Evolutionary conservation across 768 basidiomycete species (phyloP).

Genomic region (Chlorophyllum brunneum): DNA sequence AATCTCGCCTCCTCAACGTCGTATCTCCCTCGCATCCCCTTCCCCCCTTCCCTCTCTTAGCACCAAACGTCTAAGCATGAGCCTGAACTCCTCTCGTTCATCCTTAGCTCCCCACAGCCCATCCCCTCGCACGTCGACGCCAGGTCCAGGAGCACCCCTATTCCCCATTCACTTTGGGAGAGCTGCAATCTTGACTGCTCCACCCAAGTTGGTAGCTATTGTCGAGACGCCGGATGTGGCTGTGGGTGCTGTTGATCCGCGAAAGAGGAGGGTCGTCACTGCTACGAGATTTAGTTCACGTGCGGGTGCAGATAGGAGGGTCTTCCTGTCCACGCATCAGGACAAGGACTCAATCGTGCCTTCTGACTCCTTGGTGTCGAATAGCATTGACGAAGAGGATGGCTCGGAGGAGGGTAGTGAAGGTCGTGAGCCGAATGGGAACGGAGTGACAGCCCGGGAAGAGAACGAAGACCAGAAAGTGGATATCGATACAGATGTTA

Average conservation of each 20-base stretch:
- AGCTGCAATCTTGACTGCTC: constrained; percentile 74
- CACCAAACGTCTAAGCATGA: constrained; percentile 41
- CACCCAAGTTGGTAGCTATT: constrained; percentile 78
- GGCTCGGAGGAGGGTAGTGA: constrained; percentile 13
- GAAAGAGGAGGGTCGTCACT: constrained; percentile 80
- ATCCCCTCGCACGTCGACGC: constrained; percentile 39
- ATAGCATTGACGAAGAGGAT: too few species aligned
- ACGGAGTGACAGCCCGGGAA: constrained; percentile 16
- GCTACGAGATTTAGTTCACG: constrained; percentile 86
- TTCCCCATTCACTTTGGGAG: constrained; percentile 57
- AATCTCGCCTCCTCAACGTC: constrained; percentile 36
- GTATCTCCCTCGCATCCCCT: constrained; percentile 26
- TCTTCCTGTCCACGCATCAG: constrained; percentile 80
- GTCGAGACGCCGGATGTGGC: constrained; percentile 87
- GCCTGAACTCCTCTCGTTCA: constrained; percentile 34
- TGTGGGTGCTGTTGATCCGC: constrained; percentile 84
- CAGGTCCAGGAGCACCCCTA: constrained; percentile 27
- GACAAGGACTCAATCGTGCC: constrained; percentile 38
- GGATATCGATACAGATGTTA: constrained; percentile 62
- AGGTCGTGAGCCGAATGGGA: constrained; percentile 21
- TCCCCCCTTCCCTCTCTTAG: constrained; percentile 22
- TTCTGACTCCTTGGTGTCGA: too few species aligned
- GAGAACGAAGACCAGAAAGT: constrained; percentile 32
- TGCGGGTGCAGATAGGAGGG: constrained; percentile 75
- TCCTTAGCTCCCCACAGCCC: constrained; percentile 46